Conservation (phyloP, 2,329 filamentous ascomycete genomes). For the Venturia oleaginea region DNA sequence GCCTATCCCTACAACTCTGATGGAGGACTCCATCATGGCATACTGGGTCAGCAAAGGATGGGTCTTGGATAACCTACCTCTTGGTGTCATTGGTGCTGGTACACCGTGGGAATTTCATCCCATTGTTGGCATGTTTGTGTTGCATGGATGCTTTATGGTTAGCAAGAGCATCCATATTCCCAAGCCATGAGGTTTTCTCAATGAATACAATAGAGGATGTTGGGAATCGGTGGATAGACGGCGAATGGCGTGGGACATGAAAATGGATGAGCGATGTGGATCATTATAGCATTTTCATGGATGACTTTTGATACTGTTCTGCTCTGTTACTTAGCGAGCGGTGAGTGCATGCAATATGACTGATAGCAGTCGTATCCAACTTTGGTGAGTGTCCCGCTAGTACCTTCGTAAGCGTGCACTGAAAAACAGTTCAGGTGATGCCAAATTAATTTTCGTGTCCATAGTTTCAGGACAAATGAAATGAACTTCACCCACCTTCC, state of each 20-base stretch:
- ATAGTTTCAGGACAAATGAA: too few species aligned
- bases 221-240: not conserved
- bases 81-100: slow-evolving; percentile 60
- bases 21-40: slow-evolving; percentile 62
- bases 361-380: not conserved
- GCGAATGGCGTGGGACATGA: not conserved
- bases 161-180: slow-evolving; percentile 92
- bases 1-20: slow-evolving; percentile 83
- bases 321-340: not conserved
- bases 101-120: slow-evolving; percentile 76
- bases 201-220: not conserved
- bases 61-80: slow-evolving; percentile 69
- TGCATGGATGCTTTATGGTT: slow-evolving; percentile 91
- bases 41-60: slow-evolving; percentile 79
- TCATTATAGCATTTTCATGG: not conserved
- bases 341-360: not conserved
- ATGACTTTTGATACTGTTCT: not conserved
- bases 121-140: slow-evolving; percentile 65
- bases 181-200: slow-evolving; percentile 52
- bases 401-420: too few species aligned
- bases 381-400: too few species aligned
- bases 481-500: too few species aligned
- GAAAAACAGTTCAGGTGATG: too few species aligned
- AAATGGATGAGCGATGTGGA: not conserved
- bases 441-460: too few species aligned